Conservation (phyloP, 257 asterid species). For the Eucommia ulmoides region DNA sequence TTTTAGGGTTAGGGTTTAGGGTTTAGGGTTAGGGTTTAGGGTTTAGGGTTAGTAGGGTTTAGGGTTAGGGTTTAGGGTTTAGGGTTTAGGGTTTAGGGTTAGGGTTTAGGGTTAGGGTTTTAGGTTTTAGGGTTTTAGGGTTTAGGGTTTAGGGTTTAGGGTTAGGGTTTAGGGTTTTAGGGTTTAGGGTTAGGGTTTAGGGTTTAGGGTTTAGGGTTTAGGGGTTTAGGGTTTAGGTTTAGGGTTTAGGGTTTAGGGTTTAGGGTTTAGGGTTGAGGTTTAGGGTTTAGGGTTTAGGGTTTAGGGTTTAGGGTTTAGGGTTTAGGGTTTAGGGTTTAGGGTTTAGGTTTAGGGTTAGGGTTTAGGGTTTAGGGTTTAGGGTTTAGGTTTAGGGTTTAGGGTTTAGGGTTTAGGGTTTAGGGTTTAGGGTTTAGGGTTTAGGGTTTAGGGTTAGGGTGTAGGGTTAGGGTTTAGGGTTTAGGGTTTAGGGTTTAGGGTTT, state of each 20-base stretch:
- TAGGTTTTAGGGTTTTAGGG: neutral
- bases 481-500: neutral
- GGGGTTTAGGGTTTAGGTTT: neutral
- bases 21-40: neutral
- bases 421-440: neutral
- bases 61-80: neutral
- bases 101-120: neutral
- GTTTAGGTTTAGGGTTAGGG: neutral
- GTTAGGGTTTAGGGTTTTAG: neutral
- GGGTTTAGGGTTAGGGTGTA: neutral
- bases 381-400: neutral
- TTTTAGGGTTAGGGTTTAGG: neutral
- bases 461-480: neutral
- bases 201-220: neutral
- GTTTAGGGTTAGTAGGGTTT: neutral
- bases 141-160: neutral
- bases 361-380: neutral
- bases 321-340: neutral
- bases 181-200: neutral
- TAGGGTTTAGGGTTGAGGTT: too few relatives aligned
- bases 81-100: neutral
- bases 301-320: neutral
- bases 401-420: neutral
- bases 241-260: too few relatives aligned
- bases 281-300: neutral